phyloP scores from a whole-genome alignment of 257 asterid genomes.

The Fraxinus americana region DNA sequence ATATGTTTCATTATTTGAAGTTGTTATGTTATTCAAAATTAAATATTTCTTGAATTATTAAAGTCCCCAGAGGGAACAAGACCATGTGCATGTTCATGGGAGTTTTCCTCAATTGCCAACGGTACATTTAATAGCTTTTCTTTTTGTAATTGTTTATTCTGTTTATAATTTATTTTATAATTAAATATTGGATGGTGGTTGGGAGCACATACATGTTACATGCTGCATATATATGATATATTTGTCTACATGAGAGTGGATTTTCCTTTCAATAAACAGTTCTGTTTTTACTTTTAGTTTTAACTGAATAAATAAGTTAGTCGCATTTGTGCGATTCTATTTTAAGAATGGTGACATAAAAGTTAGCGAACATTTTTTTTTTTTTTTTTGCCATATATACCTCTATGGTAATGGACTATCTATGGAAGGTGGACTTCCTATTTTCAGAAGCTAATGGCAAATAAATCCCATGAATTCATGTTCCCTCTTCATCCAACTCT shows the following conservation, averaged over 20 bases:
- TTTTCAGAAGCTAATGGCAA: background rate
- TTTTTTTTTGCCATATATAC: too few species aligned
- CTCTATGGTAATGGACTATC: too few species aligned
- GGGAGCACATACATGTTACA: background rate
- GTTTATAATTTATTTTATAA: background rate
- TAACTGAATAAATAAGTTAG: background rate
- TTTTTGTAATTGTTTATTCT: background rate
- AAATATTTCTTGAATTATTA: background rate
- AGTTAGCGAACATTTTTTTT: too few species aligned
- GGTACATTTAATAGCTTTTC: background rate
- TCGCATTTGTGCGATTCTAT: slow-evolving; percentile 15
- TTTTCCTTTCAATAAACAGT: background rate
- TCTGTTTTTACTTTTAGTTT: background rate
- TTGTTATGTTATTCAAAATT: background rate
- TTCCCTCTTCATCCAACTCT: too few species aligned
- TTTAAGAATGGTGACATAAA: background rate
- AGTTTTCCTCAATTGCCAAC: background rate
- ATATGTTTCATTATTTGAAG: background rate
- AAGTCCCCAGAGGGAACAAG: slow-evolving; percentile 7
- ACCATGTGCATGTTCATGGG: slow-evolving; percentile 24
- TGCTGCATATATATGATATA: slow-evolving; percentile 8
- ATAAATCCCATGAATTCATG: background rate
- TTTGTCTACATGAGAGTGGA: background rate
- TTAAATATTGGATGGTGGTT: background rate
- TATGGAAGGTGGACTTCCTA: background rate